These are phyloP conservation scores for Spongospora subterranea DNA, from an alignment of 208 protist genomes.

Conservation along the genomic window DNA sequence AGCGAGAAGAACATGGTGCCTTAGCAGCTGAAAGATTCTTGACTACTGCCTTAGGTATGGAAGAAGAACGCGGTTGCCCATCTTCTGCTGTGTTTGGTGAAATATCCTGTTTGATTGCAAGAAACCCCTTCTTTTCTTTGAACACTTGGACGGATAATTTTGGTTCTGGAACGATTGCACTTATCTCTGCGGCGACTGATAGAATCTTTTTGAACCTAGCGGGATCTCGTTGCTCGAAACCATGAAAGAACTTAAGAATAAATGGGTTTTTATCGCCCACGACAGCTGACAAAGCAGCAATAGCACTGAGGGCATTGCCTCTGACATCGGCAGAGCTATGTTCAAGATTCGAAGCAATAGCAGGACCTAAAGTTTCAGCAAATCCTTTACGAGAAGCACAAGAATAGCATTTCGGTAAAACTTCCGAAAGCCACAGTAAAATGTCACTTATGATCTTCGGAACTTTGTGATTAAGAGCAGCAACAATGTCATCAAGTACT, in stretches of 20 bases:
- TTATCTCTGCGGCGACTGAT: background rate
- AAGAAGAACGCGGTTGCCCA: too few relatives aligned
- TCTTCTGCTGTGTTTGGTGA: too few relatives aligned
- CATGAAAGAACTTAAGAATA: background rate
- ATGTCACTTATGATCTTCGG: background rate
- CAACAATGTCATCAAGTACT: constrained; percentile 3
- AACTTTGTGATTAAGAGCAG: background rate
- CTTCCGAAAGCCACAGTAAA: background rate
- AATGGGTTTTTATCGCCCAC: background rate
- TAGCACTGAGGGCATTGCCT: background rate
- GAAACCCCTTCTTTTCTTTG: too few relatives aligned
- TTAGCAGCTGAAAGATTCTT: too few relatives aligned
- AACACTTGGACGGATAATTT: too few relatives aligned
- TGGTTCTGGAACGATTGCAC: background rate
- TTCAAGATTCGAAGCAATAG: background rate
- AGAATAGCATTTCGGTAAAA: background rate
- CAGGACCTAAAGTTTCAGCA: background rate
- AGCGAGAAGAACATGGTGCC: too few relatives aligned
- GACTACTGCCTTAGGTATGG: too few relatives aligned
- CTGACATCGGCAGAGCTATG: background rate
- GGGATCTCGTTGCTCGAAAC: background rate
- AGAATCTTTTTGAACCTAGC: background rate
- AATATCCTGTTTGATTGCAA: too few relatives aligned
- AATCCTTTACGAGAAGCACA: background rate
- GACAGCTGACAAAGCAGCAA: background rate